phyloP scores from a whole-genome alignment of 2,329 filamentous ascomycete species.

The Colletotrichum salicis region DNA sequence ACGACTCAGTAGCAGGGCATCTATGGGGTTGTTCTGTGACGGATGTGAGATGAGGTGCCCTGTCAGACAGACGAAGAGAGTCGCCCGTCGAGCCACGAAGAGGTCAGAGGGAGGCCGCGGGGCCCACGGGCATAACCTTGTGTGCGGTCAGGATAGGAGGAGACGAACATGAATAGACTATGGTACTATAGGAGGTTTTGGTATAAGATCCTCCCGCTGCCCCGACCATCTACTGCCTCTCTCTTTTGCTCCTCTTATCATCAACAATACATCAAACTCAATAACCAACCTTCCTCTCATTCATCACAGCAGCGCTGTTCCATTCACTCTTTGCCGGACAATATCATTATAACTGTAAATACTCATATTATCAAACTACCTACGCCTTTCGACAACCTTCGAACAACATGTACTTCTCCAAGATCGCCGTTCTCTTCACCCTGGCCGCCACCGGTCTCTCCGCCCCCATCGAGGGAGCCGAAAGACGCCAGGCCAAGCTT shows the following conservation, averaged over 20 bases:
- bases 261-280: slow-evolving; percentile 22
- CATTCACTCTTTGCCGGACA: slow-evolving; percentile 21
- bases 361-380: slow-evolving; percentile 8
- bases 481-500: slow-evolving; percentile 39
- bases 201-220: slow-evolving; percentile 33
- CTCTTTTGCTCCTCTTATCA: slow-evolving; percentile 1
- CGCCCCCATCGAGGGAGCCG: slow-evolving; percentile 34
- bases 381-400: slow-evolving; percentile 15
- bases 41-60: slow-evolving; percentile 21
- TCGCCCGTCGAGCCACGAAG: background rate
- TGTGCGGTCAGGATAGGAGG: background rate
- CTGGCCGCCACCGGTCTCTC: slow-evolving; percentile 49
- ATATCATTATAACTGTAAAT: slow-evolving; percentile 19
- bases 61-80: slow-evolving; percentile 6
- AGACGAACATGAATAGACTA: background rate
- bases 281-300: slow-evolving; percentile 14
- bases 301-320: slow-evolving; percentile 30
- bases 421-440: slow-evolving; percentile 49
- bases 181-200: slow-evolving; percentile 10
- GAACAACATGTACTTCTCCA: slow-evolving; percentile 51
- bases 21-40: slow-evolving; percentile 7
- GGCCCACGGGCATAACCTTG: background rate
- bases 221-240: background rate
- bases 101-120: slow-evolving; percentile 8
- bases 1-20: slow-evolving; percentile 6